These are phyloP conservation scores for Metschnikowia lunata DNA, from an alignment of 805 yeast species.

Conservation along the genomic window DNA sequence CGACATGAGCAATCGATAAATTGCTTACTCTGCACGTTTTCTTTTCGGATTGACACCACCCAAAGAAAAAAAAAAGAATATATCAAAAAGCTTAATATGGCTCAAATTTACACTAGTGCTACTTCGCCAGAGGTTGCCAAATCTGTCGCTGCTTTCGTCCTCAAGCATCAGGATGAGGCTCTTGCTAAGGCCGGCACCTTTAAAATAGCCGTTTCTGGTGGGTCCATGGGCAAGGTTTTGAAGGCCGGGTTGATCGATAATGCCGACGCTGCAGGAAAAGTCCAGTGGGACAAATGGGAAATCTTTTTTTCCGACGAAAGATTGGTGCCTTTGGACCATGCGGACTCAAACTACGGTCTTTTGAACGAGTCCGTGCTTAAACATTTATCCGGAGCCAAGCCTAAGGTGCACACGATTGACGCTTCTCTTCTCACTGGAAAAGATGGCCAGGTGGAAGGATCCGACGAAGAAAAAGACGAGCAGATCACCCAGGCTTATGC, in stretches of 20 bases:
- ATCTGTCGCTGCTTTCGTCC: constrained; percentile 59
- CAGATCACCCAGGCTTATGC: constrained; percentile 63
- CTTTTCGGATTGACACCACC: background rate
- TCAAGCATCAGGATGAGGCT: constrained; percentile 59
- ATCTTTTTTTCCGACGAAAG: constrained; percentile 90
- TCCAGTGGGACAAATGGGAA: constrained; percentile 72
- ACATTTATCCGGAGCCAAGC: constrained; percentile 43
- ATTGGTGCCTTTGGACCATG: constrained; percentile 74
- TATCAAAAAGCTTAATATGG: constrained; percentile 9
- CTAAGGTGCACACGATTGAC: constrained; percentile 64
- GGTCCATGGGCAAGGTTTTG: constrained; percentile 76
- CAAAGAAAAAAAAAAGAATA: background rate
- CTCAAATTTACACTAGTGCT: constrained; percentile 42
- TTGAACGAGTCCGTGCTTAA: constrained; percentile 62
- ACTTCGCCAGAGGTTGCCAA: constrained; percentile 59
- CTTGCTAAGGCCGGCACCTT: constrained; percentile 46
- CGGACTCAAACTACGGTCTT: constrained; percentile 81
- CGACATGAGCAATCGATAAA: too few relatives aligned
- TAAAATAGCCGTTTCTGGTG: constrained; percentile 84
- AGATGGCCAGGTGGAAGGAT: constrained; percentile 40
- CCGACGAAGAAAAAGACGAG: constrained; percentile 42
- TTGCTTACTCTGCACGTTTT: background rate
- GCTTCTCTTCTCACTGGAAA: constrained; percentile 53
- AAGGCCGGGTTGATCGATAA: constrained; percentile 64
- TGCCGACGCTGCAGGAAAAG: constrained; percentile 35